phyloP scores from a whole-genome alignment of 2,329 filamentous ascomycete genomes.

The Fusarium phyllophilum region DNA sequence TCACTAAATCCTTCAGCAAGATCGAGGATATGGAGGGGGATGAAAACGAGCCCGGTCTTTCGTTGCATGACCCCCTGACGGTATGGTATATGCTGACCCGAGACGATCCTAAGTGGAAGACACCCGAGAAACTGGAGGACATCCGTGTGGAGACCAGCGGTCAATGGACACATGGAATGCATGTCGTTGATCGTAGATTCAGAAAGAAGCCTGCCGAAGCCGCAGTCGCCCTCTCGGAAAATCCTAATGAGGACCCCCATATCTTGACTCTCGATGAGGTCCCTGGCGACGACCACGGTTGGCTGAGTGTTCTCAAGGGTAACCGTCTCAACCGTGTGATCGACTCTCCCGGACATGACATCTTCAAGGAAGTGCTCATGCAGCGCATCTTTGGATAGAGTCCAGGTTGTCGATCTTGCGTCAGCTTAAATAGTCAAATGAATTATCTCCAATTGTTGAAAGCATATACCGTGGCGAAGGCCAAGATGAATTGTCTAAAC shows the following conservation, averaged over 20 bases:
- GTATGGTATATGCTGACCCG: slow-evolving; percentile 80
- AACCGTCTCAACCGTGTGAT: slow-evolving; percentile 84
- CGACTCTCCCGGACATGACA: slow-evolving; percentile 72
- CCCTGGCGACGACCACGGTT: slow-evolving; percentile 77
- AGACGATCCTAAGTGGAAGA: slow-evolving; percentile 67
- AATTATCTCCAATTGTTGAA: slow-evolving; percentile 12
- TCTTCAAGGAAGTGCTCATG: slow-evolving; percentile 74
- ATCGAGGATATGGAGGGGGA: slow-evolving; percentile 71
- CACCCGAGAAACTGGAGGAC: slow-evolving; percentile 73
- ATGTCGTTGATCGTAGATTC: slow-evolving; percentile 79
- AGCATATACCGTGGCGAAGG: slow-evolving; percentile 33
- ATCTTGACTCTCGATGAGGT: slow-evolving; percentile 59
- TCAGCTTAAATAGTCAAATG: slow-evolving; percentile 34
- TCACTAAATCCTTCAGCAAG: slow-evolving; percentile 75
- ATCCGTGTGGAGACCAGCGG: slow-evolving; percentile 89
- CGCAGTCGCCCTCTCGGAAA: slow-evolving; percentile 52
- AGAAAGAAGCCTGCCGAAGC: slow-evolving; percentile 63
- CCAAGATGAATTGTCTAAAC: slow-evolving; percentile 43
- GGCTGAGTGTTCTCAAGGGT: slow-evolving; percentile 78
- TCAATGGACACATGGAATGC: slow-evolving; percentile 96
- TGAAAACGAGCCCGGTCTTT: slow-evolving; percentile 68
- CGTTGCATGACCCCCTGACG: slow-evolving; percentile 80
- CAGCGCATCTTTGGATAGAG: slow-evolving; percentile 67
- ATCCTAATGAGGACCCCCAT: slow-evolving; percentile 53
- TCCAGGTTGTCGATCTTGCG: not conserved